phyloP scores from a whole-genome alignment of 192 early-diverging fungal species.

The Linnemannia elongata region DNA sequence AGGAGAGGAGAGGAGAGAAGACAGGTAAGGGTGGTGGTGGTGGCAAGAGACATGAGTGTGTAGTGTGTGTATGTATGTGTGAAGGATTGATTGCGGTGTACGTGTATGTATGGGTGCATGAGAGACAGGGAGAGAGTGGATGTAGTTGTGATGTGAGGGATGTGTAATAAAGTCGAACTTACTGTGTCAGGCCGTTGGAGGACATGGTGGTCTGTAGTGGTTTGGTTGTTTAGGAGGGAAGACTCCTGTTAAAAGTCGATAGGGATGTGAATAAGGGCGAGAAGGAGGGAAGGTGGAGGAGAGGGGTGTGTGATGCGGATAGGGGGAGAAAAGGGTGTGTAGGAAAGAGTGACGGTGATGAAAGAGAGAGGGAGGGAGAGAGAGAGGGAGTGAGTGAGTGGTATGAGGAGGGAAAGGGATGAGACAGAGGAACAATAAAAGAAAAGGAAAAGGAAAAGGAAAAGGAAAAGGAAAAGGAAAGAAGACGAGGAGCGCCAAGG shows the following conservation, averaged over 20 bases:
- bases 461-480: neutral
- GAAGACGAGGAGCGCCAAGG: neutral
- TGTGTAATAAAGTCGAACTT: neutral
- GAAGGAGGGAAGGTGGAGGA: neutral
- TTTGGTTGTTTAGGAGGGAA: neutral
- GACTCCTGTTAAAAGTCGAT: neutral
- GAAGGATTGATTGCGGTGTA: too few relatives aligned
- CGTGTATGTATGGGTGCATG: too few relatives aligned
- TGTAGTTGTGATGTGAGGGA: too few relatives aligned
- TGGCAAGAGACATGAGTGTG: neutral
- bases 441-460: too few relatives aligned
- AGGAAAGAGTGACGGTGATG: neutral
- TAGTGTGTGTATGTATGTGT: too few relatives aligned
- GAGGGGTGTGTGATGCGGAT: neutral
- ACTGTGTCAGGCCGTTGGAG: conserved; percentile 19
- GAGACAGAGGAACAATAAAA: neutral
- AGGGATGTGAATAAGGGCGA: neutral
- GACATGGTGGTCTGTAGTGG: conserved; percentile 1
- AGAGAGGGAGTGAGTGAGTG: neutral
- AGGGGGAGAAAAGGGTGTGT: neutral
- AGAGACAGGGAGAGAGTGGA: too few relatives aligned
- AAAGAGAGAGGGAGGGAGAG: neutral
- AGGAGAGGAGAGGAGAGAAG: neutral
- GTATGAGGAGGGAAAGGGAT: too few relatives aligned
- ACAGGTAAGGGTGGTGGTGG: neutral